Evolutionary conservation across 139 green algal species (phyloP).

Genomic region (Chlamydomonas incerta): DNA sequence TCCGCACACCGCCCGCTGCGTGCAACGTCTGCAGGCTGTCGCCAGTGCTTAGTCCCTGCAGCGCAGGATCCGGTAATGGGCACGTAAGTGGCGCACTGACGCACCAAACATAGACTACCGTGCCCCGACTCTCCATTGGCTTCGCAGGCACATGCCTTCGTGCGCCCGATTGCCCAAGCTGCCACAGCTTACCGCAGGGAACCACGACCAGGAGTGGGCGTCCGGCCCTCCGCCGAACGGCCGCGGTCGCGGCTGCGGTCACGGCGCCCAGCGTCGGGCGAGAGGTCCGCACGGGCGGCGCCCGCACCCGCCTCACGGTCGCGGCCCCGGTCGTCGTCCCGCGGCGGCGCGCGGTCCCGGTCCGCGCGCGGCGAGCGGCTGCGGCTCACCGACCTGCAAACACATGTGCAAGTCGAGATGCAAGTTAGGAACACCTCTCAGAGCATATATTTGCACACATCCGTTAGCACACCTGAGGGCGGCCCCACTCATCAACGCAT

Average conservation of each 20-base stretch:
- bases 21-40: too few relatives aligned
- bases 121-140: too few relatives aligned
- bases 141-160: too few relatives aligned
- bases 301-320: not conserved
- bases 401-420: not conserved
- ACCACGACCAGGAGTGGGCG: not conserved
- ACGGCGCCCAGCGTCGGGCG: not conserved
- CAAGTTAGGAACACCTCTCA: not conserved
- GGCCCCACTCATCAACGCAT: not conserved
- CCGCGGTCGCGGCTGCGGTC: conserved; percentile 18
- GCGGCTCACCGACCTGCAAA: conserved; percentile 30
- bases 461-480: not conserved
- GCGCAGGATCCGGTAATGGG: too few relatives aligned
- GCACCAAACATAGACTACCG: too few relatives aligned
- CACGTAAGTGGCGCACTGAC: too few relatives aligned
- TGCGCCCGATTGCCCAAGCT: too few relatives aligned
- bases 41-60: too few relatives aligned
- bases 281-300: not conserved
- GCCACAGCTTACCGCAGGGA: not conserved
- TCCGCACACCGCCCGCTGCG: too few relatives aligned
- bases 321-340: not conserved
- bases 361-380: conserved; percentile 19
- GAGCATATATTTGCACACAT: not conserved
- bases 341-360: not conserved
- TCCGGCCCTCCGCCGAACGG: not conserved